Conservation (phyloP, 1,284 basidiomycete genomes). For the Ganoderma leucocontextum region DNA sequence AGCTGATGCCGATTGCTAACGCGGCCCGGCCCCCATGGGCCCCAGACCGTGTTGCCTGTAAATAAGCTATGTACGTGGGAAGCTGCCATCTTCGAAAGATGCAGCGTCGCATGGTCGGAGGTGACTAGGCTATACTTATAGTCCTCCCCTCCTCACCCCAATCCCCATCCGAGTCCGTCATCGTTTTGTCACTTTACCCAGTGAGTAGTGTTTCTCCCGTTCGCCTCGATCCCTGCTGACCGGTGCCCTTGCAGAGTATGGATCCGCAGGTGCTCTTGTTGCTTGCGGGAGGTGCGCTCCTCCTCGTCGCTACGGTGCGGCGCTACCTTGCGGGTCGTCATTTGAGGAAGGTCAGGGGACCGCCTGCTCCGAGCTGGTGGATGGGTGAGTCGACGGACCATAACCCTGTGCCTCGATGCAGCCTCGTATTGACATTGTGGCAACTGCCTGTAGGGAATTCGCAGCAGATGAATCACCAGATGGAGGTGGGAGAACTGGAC, state of each 20-base stretch:
- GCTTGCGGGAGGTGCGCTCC: constrained; percentile 13
- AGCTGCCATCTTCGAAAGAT: constrained; percentile 25
- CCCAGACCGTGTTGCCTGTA: background rate
- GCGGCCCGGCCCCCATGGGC: background rate
- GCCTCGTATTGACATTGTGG: background rate
- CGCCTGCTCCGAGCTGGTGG: constrained; percentile 32
- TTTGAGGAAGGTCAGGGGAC: constrained; percentile 32
- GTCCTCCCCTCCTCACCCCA: background rate
- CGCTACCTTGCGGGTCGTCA: constrained; percentile 22
- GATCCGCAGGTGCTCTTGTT: constrained; percentile 17
- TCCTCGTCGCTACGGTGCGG: constrained; percentile 21
- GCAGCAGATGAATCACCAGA: constrained; percentile 34
- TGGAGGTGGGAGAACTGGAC: constrained; percentile 44
- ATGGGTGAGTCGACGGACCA: constrained; percentile 24
- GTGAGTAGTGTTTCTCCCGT: background rate
- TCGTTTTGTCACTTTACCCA: background rate
- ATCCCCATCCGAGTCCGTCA: background rate
- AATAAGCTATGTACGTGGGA: background rate
- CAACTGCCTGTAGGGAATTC: constrained; percentile 37
- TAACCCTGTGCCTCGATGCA: background rate
- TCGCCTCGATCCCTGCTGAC: background rate
- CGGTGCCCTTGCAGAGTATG: constrained; percentile 6
- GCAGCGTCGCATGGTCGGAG: background rate
- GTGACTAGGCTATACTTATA: background rate
- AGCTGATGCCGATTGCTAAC: background rate